Conservation (phyloP, 2,329 filamentous ascomycete genomes). For the Metarhizium album region DNA sequence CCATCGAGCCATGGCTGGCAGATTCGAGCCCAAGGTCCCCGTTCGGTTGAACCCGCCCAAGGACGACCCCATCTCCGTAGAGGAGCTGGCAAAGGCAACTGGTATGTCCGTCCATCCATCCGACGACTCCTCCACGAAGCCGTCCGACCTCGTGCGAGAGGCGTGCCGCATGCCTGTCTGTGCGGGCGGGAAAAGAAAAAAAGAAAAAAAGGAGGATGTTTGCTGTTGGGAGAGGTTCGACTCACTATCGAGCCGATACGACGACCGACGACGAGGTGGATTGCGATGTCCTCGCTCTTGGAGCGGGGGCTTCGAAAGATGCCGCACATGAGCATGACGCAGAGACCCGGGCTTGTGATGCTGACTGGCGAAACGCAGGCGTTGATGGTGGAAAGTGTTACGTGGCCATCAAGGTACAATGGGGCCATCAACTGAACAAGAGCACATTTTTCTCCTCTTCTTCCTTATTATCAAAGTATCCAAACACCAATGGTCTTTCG, state of each 20-base stretch:
- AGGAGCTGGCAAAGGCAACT: constrained; percentile 70
- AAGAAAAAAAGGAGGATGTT: neutral
- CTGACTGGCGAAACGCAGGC: constrained; percentile 33
- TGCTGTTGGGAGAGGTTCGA: neutral
- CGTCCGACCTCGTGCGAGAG: neutral
- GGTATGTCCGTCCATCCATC: constrained; percentile 46
- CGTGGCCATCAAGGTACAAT: constrained; percentile 57
- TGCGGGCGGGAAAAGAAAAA: neutral
- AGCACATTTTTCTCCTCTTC: too few relatives aligned
- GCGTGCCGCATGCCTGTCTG: neutral
- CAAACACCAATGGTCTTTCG: neutral
- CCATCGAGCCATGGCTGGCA: constrained; percentile 39
- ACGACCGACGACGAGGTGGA: neutral
- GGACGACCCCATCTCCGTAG: constrained; percentile 70
- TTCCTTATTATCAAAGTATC: too few relatives aligned
- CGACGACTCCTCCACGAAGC: neutral
- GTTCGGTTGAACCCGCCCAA: constrained; percentile 76
- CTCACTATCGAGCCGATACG: neutral
- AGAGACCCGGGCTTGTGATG: neutral
- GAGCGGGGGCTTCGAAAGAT: neutral
- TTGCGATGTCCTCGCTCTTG: neutral
- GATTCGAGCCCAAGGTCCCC: constrained; percentile 69
- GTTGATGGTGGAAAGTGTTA: constrained; percentile 54
- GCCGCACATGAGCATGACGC: neutral
- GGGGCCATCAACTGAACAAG: neutral